These are phyloP conservation scores for Phaseolus lunatus DNA, from an alignment of 306 rosid species.

Conservation along the genomic window DNA sequence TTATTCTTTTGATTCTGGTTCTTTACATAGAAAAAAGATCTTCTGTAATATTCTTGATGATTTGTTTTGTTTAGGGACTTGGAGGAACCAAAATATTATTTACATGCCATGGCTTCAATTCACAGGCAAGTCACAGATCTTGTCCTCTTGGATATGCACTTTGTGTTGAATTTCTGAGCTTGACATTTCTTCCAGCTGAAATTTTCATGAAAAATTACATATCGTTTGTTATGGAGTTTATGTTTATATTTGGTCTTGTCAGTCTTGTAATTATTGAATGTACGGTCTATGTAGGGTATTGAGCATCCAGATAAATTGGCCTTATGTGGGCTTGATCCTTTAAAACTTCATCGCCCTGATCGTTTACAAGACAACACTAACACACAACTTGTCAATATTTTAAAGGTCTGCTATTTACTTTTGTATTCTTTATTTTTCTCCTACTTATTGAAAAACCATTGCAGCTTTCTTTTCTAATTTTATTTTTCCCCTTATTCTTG, in stretches of 20 bases:
- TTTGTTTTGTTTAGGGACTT: constrained; percentile 66
- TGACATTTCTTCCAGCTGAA: constrained; percentile 33
- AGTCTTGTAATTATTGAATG: constrained; percentile 42
- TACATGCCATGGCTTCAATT: constrained; percentile 76
- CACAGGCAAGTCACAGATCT: constrained; percentile 64
- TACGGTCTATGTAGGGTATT: constrained; percentile 55
- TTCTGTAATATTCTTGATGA: constrained; percentile 41
- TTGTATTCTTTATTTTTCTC: constrained; percentile 25
- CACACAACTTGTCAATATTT: constrained; percentile 70
- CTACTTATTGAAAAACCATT: not conserved
- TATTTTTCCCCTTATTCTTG: not conserved
- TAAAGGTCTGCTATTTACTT: constrained; percentile 64
- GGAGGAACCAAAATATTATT: constrained; percentile 69
- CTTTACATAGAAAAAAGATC: constrained; percentile 19
- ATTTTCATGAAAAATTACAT: constrained; percentile 47
- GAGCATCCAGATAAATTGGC: constrained; percentile 77
- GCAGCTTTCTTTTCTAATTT: constrained; percentile 22
- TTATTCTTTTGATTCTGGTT: constrained; percentile 36
- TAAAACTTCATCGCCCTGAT: constrained; percentile 78
- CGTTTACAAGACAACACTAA: constrained; percentile 82
- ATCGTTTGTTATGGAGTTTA: constrained; percentile 40
- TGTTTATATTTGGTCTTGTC: constrained; percentile 33
- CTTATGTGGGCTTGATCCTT: constrained; percentile 88
- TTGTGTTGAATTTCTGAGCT: not conserved
- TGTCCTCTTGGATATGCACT: constrained; percentile 35